phyloP scores from a whole-genome alignment of 352 stramenopile genomes.

The Albugo laibachii region DNA sequence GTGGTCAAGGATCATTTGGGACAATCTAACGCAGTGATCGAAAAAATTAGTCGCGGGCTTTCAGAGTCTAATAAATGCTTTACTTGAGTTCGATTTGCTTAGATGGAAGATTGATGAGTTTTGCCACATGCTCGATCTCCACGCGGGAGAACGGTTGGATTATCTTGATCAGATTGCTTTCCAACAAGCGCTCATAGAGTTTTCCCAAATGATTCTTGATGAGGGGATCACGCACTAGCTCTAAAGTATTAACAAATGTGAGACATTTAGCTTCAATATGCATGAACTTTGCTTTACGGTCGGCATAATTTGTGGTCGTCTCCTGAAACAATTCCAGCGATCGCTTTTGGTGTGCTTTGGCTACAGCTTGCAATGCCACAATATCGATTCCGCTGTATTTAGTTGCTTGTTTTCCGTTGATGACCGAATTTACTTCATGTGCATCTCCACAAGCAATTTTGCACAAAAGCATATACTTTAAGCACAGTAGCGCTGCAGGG shows the following conservation, averaged over 20 bases:
- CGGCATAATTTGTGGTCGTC: conserved; percentile 76
- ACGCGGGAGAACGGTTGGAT: conserved; percentile 96
- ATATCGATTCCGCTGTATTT: conserved; percentile 94
- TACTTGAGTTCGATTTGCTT: conserved; percentile 73
- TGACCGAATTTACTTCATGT: conserved; percentile 87
- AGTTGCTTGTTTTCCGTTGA: conserved; percentile 91
- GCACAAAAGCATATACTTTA: conserved; percentile 98
- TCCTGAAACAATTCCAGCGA: conserved; percentile 83
- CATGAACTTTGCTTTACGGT: conserved; percentile 14
- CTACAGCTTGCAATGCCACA: conserved; percentile 91
- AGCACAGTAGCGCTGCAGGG: conserved; percentile 52
- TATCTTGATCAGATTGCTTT: conserved; percentile 98
- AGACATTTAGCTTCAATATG: neutral
- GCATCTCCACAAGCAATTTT: conserved; percentile 85
- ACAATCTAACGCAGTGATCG: conserved; percentile 67
- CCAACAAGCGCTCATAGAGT: conserved; percentile 95
- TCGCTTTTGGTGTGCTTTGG: conserved; percentile 86
- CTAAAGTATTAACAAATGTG: conserved; percentile 10
- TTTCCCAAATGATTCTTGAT: conserved; percentile 91
- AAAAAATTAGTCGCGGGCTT: conserved; percentile 3
- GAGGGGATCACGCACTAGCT: conserved; percentile 67
- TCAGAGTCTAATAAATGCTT: neutral
- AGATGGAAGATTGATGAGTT: conserved; percentile 92
- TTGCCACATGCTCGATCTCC: conserved; percentile 93
- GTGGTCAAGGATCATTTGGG: conserved; percentile 99